These are phyloP conservation scores for Cercospora sp. DNA, from an alignment of 2,329 filamentous ascomycete genomes.

Conservation along the genomic window DNA sequence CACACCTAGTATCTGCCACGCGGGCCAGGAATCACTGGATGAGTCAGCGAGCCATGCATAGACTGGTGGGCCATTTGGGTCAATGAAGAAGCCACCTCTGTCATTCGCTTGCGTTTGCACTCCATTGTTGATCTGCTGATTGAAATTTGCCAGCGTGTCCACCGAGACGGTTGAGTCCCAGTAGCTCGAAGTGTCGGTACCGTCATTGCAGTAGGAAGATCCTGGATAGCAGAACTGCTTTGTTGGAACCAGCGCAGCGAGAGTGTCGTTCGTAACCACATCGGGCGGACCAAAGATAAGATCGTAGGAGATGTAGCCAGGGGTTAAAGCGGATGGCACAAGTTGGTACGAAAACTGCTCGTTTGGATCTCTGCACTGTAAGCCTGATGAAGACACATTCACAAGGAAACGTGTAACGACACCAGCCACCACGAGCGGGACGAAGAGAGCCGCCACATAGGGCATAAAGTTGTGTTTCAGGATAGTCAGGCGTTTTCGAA, in stretches of 20 bases:
- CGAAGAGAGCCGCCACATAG: constrained; percentile 68
- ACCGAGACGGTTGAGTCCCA: neutral
- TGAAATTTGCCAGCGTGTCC: constrained; percentile 13
- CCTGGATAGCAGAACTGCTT: constrained; percentile 14
- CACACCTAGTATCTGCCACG: constrained; percentile 44
- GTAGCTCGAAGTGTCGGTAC: neutral
- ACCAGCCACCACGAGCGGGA: constrained; percentile 75
- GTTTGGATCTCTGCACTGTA: constrained; percentile 45
- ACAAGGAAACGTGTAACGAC: constrained; percentile 68
- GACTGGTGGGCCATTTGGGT: constrained; percentile 8
- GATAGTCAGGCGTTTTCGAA: constrained; percentile 73
- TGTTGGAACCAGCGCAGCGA: constrained; percentile 15
- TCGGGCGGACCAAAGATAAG: constrained; percentile 11
- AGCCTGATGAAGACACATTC: constrained; percentile 48
- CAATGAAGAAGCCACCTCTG: constrained; percentile 18
- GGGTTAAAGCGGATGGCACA: constrained; percentile 3
- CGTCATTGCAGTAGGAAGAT: neutral
- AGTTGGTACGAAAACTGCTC: neutral
- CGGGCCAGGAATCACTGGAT: neutral
- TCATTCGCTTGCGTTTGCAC: neutral
- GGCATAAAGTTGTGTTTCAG: constrained; percentile 75
- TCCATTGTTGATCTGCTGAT: constrained; percentile 12
- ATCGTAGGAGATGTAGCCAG: constrained; percentile 5
- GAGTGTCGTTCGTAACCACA: neutral
- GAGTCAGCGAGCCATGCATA: constrained; percentile 15